Base-by-base conservation (phyloP, 768 basidiomycete genomes). In the Amanita jacksonii region DNA sequence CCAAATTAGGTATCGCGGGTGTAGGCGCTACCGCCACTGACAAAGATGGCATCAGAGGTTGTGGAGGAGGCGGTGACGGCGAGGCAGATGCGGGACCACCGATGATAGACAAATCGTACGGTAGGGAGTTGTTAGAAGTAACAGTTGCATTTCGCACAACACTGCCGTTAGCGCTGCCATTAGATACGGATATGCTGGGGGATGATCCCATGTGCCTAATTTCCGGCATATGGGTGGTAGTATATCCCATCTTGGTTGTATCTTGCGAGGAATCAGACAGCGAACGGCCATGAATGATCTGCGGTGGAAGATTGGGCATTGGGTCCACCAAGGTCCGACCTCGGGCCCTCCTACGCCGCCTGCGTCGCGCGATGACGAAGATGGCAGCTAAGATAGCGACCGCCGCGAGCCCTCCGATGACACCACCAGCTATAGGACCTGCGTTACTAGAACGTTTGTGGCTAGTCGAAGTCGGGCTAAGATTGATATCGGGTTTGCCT, bases 21-120 rank as follows among this genome's bases (percentile, higher is more conserved):
- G 13, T 8, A 3, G 15, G 16, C 19, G 12, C 24, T 12, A 19
- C 28, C 12, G 10, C 36, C 13, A 28, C 23, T 10, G 25, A 25
- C 18, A 23, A 5, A 13, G 44, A 27, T 18, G 36, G 10, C 5
- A 36, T n/a, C 15, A 28, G 19, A 0, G 10, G 24, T 6, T 23
- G 18, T 8, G 16, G 30, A 20, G 44, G 44, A 8, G 44, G 34
- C 15, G 43, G 43, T 13, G 34, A 30, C 25, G 35, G 36, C 8
- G 35, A 23, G 13, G 18, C 12, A 3, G 24, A 15, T 15, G 27
- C 8, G 5, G 35, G 20, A 20, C 36, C 22, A 20, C 19, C 27
- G 9, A 45, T 45, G 16, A 45, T 25, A 3, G 44, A 45, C 36
- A 45, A 13, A 18, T 45, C 44, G 16, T 45, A 45, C 13, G 44